Evolutionary conservation across 1,284 basidiomycete genomes (phyloP).

Genomic region (Malassezia cuniculi): DNA sequence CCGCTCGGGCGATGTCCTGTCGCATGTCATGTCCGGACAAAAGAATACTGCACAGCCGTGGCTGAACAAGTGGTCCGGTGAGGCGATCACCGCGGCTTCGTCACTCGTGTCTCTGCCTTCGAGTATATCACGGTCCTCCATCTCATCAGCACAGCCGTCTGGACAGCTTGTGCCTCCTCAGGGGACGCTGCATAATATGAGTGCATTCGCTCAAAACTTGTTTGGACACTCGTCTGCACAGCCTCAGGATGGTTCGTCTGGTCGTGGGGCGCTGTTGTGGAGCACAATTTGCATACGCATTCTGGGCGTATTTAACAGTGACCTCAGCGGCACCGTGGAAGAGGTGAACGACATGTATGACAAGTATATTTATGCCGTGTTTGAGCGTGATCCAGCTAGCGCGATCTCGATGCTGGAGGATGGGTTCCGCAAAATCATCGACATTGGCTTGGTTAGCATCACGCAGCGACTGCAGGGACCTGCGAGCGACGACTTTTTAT

Average conservation of each 20-base stretch:
- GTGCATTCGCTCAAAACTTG: slow-evolving; percentile 14
- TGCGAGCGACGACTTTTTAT: slow-evolving; percentile 54
- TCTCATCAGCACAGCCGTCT: too few relatives aligned
- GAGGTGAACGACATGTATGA: slow-evolving; percentile 64
- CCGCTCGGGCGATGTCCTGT: too few relatives aligned
- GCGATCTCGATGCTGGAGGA: slow-evolving; percentile 54
- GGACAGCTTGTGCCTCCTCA: too few relatives aligned
- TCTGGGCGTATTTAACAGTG: slow-evolving; percentile 78
- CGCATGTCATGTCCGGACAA: too few relatives aligned
- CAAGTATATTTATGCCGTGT: slow-evolving; percentile 56
- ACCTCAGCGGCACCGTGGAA: slow-evolving; percentile 77
- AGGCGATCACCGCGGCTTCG: too few relatives aligned
- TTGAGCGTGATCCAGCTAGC: slow-evolving; percentile 45
- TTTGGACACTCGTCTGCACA: slow-evolving; percentile 1
- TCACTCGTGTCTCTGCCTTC: too few relatives aligned
- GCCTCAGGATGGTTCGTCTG: neutral
- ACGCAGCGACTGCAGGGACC: slow-evolving; percentile 64
- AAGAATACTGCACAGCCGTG: too few relatives aligned
- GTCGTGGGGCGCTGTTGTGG: slow-evolving; percentile 51
- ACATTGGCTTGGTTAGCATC: slow-evolving; percentile 78
- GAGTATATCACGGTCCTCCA: too few relatives aligned
- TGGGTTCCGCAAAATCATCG: slow-evolving; percentile 69
- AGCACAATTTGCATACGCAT: slow-evolving; percentile 68
- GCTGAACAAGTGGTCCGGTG: too few relatives aligned
- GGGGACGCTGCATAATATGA: slow-evolving; percentile 5